Evolutionary conservation across 2,329 filamentous ascomycete species (phyloP), one percentile per base, ranked within the genome.

Genomic region (Trichophyton simii): DNA sequence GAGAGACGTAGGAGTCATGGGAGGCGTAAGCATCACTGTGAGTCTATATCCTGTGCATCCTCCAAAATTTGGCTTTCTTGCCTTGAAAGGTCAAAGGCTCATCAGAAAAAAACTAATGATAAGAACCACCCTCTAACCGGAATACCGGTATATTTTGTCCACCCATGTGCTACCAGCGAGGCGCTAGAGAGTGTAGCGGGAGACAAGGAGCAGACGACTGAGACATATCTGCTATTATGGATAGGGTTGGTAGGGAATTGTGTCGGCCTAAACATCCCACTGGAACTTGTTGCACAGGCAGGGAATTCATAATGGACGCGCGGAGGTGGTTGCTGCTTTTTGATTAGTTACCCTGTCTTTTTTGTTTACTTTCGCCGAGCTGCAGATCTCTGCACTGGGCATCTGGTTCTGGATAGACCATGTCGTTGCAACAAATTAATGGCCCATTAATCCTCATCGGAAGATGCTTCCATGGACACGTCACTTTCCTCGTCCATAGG

Each of bases 161-260:
- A 99, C 76, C 92, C 94, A 25, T 97, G 94, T 75, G 84, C 89
- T 72, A 88, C 94, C 7, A 88, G 87, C 61, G 87, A 92, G 66
- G 88, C 88, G 59, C 88, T 97, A 82, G 78, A 79, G 67, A 78
- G 77, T 59, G 85, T 90, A 68, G 76, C 82, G 67, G 69, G 72
- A 13, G 68, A 68, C 58, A 67, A 67, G 61, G 64, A 68, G n/a
- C 65, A 78, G 52, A 74, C 67, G 18, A 73, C 78, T 4, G 72
- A 85, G 68, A 80, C 86, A 68, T 97, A 97, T 77, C 79, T 97
- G 69, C 82, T 90, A 75, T 77, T 90, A 61, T 97, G 92, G 91
- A 80, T 96, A 64, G 91, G 91, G n/a, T 77, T 95, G 62, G 83
- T 95, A 52, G 92, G 91, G 63, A 83, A 83, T 59, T 86, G 84